Conservation (phyloP, 495 filamentous ascomycete genomes). For the Hypoxylon fuscum region DNA sequence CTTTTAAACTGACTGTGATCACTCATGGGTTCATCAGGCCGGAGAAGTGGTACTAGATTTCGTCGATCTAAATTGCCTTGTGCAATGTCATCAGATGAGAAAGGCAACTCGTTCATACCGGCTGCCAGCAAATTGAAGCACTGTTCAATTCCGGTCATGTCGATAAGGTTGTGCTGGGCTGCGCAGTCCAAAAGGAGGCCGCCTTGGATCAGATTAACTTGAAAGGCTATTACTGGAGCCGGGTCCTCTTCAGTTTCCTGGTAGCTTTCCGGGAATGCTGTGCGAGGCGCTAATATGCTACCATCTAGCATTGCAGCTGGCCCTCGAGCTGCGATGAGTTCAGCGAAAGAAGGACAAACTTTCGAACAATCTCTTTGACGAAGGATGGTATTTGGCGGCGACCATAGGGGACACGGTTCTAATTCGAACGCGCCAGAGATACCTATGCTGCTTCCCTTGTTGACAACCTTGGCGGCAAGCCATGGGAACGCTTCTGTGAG, state of each 20-base stretch:
- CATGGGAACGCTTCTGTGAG: slow-evolving; percentile 46
- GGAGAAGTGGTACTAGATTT: slow-evolving; percentile 46
- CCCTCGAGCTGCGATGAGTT: slow-evolving; percentile 33
- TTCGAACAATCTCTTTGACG: slow-evolving; percentile 31
- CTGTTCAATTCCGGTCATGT: slow-evolving; percentile 50
- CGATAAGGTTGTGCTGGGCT: slow-evolving; percentile 55
- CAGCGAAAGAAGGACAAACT: slow-evolving; percentile 31
- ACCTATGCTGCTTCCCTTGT: slow-evolving; percentile 26
- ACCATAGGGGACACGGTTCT: slow-evolving; percentile 10
- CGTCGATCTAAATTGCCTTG: slow-evolving; percentile 50
- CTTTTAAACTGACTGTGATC: slow-evolving; percentile 46
- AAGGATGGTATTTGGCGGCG: slow-evolving; percentile 37
- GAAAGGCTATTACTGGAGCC: slow-evolving; percentile 45
- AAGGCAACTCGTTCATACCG: slow-evolving; percentile 33
- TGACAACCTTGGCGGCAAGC: slow-evolving; percentile 46
- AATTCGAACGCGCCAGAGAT: slow-evolving; percentile 46
- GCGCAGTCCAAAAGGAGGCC: slow-evolving; percentile 36
- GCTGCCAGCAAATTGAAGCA: slow-evolving; percentile 48
- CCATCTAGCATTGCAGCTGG: slow-evolving; percentile 47
- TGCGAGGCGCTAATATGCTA: slow-evolving; percentile 25
- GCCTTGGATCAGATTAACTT: slow-evolving; percentile 50
- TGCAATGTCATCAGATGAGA: slow-evolving; percentile 37
- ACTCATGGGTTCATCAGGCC: slow-evolving; percentile 36
- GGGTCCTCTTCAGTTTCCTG: slow-evolving; percentile 37
- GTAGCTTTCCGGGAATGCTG: slow-evolving; percentile 46